Evolutionary conservation across 306 rosid genomes (phyloP), one percentile per base, ranked within the genome.

Genomic region (Rubus parviflorus): DNA sequence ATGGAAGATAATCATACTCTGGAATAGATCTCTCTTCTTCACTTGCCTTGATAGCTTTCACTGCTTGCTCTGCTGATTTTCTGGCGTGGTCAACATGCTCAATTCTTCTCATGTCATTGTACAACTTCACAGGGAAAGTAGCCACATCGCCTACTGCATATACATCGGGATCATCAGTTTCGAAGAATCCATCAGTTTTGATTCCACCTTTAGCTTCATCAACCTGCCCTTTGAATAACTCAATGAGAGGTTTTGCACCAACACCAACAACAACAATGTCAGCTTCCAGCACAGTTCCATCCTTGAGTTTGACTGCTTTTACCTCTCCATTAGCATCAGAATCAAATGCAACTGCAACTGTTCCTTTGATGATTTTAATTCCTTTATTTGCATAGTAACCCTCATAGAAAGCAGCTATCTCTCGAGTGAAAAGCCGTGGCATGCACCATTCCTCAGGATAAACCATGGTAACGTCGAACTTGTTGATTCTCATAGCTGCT

Each of bases 21-120:
- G 80, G 81, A 8, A 75, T 75, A 4, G 40, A 19, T 46, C 52
- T 53, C 10, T 63, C 81, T 20, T 48, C 52, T 42, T 83, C 81
- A 1, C 79, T 6, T 52, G 80, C 84, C 78, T 73, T 83, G 40
- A 86, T 83, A 23, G 58, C 83, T 42, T 73, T 80, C 68, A 83
- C 87, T 3, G 78, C 89, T 25, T 86, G 83, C 81, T 67, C 83
- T 7, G 89, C 85, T 49, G 89, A 86, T 70, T 68, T 83, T 45
- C 87, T 75, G 11, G 89, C 87, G 68, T 86, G 87, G 49, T 86
- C 87, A 41, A 83, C 89, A 67, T 83, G 86, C 70, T 82, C 85
- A 16, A 83, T 73, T 82, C 89, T 81, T 68, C 89, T 83, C 85
- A 74, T 81, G 15, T 81, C 87, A 8, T 62, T 54, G 77, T 75